Conservation (phyloP, 1,139 yeast species). For the Pichia sp. region DNA sequence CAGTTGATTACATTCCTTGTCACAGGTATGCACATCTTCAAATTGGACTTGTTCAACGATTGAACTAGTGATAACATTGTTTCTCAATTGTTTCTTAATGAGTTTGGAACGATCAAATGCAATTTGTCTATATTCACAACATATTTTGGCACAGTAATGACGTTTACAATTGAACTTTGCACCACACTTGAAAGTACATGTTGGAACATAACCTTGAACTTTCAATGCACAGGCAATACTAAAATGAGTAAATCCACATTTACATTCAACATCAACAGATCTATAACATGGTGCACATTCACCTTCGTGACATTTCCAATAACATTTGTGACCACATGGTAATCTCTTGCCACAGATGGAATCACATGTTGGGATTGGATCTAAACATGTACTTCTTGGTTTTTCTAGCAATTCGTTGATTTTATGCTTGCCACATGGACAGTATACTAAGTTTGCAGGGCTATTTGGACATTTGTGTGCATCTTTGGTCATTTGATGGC, state of each 20-base stretch:
- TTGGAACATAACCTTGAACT: slow-evolving; percentile 51
- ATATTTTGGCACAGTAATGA: slow-evolving; percentile 67
- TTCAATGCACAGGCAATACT: slow-evolving; percentile 63
- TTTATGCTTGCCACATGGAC: slow-evolving; percentile 72
- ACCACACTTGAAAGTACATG: slow-evolving; percentile 73
- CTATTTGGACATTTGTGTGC: slow-evolving; percentile 57
- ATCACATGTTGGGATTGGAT: slow-evolving; percentile 75
- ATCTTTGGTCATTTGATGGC: slow-evolving; percentile 47
- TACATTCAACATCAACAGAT: slow-evolving; percentile 45
- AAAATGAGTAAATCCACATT: slow-evolving; percentile 50
- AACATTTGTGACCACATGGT: slow-evolving; percentile 74
- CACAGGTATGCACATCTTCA: slow-evolving; percentile 79
- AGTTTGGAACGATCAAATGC: slow-evolving; percentile 65
- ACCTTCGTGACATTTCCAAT: slow-evolving; percentile 72
- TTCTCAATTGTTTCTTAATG: slow-evolving; percentile 46
- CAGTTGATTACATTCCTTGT: slow-evolving; percentile 62
- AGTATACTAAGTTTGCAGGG: slow-evolving; percentile 57
- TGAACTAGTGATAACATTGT: slow-evolving; percentile 34
- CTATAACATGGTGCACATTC: slow-evolving; percentile 63
- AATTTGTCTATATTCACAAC: slow-evolving; percentile 66
- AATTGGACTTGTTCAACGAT: slow-evolving; percentile 48
- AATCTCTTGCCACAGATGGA: slow-evolving; percentile 58
- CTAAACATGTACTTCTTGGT: slow-evolving; percentile 62
- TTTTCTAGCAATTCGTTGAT: slow-evolving; percentile 39
- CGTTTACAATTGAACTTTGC: slow-evolving; percentile 78